Evolutionary conservation across 768 basidiomycete species (phyloP), one percentile per base, ranked within the genome.

Genomic region (Asterophora lycoperdoides): DNA sequence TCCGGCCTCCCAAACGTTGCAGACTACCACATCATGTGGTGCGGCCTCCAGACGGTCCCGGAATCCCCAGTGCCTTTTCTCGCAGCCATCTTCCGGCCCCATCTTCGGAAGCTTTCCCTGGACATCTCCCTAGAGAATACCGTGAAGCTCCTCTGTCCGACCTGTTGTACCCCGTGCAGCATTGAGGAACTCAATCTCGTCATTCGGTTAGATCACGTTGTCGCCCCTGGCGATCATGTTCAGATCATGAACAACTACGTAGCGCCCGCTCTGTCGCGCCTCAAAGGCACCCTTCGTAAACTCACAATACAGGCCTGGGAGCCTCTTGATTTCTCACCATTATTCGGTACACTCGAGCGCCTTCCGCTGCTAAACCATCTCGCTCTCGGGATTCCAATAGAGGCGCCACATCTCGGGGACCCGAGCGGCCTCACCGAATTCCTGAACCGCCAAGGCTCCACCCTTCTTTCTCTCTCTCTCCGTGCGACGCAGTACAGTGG

Each of bases 21-120:
- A 11, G 72, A 76, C 54, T 76, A 76, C 57, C 72, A 77, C 49
- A 72, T 79, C 49, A 71, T 72, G 33, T 79, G 76, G 77, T 69
- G 63, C 29, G 73, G 74, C 14, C 65, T 74, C 15, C 69, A 70
- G 28, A 41, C 57, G 9, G 58, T 62, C 41, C 35, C 56, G 35
- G 48, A 60, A 51, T 57, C 64, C 19, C 65, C 66, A 14, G 60
- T 62, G 1, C 66, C 68, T 8, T 67, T 70, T 49, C 60, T 73
- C 2, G 54, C 64, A 18, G 64, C 68, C 18, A 62, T 65, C n/a
- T 69, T 71, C 56, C 62, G 64, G 7, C 54, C 60, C 17, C 66
- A 63, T 20, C 64, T 75, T 10, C 69, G 68, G 20, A 71, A 70
- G 47, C 65, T 74, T 11, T 69, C 69, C 13, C 64, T 75, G 14